These are phyloP conservation scores for Wallacemonas sp. DNA, from an alignment of 208 protist species.

Conservation along the genomic window DNA sequence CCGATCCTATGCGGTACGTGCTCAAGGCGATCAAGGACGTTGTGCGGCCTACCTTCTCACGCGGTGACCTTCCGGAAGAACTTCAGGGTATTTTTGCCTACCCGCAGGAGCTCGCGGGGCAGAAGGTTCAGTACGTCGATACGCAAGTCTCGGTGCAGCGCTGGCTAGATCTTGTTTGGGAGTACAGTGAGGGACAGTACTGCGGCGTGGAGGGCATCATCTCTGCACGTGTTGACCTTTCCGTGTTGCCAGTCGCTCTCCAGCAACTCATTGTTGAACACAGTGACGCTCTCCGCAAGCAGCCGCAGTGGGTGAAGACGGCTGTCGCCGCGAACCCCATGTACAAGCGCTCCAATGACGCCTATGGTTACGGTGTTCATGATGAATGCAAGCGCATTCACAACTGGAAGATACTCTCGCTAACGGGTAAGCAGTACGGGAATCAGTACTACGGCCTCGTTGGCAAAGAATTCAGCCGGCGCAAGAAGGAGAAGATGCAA, in stretches of 20 bases:
- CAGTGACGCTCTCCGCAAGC: slow-evolving; percentile 19
- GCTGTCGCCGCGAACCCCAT: slow-evolving; percentile 49
- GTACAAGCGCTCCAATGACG: slow-evolving; percentile 71
- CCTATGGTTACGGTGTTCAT: slow-evolving; percentile 61
- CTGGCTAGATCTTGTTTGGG: slow-evolving; percentile 84
- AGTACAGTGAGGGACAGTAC: slow-evolving; percentile 66
- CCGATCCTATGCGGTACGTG: slow-evolving; percentile 17
- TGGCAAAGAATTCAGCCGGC: slow-evolving; percentile 61
- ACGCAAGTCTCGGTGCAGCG: slow-evolving; percentile 61
- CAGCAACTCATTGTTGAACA: slow-evolving; percentile 63
- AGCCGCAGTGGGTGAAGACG: slow-evolving; percentile 33
- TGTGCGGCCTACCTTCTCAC: slow-evolving; percentile 71
- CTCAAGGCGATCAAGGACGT: slow-evolving; percentile 65
- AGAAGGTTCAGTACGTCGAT: slow-evolving; percentile 50
- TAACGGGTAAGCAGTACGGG: slow-evolving; percentile 70
- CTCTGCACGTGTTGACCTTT: slow-evolving; percentile 62
- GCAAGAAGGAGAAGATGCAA: slow-evolving; percentile 28
- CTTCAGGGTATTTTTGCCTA: slow-evolving; percentile 84
- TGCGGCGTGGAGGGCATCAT: slow-evolving; percentile 67
- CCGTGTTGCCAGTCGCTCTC: slow-evolving; percentile 49
- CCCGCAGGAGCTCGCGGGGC: slow-evolving; percentile 62
- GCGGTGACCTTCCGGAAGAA: slow-evolving; percentile 71
- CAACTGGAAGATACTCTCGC: slow-evolving; percentile 63
- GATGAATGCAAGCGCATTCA: slow-evolving; percentile 65
- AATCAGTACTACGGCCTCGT: slow-evolving; percentile 67